Conservation (phyloP, 768 basidiomycete genomes). For the Cystobasidium onofrii region DNA sequence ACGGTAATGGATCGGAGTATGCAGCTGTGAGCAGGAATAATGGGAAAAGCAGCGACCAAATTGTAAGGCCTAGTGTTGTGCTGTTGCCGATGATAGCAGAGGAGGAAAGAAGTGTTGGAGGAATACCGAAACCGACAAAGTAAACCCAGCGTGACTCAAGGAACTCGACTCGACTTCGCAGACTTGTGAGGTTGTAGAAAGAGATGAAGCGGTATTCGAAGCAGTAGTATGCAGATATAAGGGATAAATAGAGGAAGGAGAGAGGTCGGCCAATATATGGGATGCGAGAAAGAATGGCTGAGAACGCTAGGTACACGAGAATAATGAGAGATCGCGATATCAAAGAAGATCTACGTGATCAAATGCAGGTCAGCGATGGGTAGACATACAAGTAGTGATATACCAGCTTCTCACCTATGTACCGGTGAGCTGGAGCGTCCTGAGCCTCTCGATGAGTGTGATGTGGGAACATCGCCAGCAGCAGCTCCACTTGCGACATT, state of each 20-base stretch:
- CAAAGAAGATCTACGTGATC: slow-evolving; percentile 7
- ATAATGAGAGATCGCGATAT: slow-evolving; percentile 70
- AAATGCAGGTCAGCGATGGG: slow-evolving; percentile 41
- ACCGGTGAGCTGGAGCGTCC: slow-evolving; percentile 28
- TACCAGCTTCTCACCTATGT: background rate
- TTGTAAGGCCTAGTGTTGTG: slow-evolving; percentile 55
- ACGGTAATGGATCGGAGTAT: slow-evolving; percentile 63
- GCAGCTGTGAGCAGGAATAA: slow-evolving; percentile 65
- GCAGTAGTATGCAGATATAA: slow-evolving; percentile 86
- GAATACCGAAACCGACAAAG: slow-evolving; percentile 68
- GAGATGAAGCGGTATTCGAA: slow-evolving; percentile 59
- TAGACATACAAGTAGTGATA: slow-evolving; percentile 41
- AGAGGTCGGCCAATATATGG: slow-evolving; percentile 59
- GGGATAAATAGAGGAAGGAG: slow-evolving; percentile 68
- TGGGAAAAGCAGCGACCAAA: slow-evolving; percentile 76
- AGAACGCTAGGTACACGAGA: slow-evolving; percentile 62
- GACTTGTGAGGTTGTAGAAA: slow-evolving; percentile 22
- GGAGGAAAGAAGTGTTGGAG: slow-evolving; percentile 35
- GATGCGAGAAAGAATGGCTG: slow-evolving; percentile 57
- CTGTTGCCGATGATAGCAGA: background rate
- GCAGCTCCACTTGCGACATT: slow-evolving; percentile 29
- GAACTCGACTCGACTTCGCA: slow-evolving; percentile 46
- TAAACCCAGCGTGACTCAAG: slow-evolving; percentile 86
- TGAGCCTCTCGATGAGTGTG: slow-evolving; percentile 25
- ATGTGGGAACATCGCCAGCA: background rate